These are phyloP conservation scores for Wickerhamiella occidentalis DNA, from an alignment of 805 yeast species.

Conservation along the genomic window DNA sequence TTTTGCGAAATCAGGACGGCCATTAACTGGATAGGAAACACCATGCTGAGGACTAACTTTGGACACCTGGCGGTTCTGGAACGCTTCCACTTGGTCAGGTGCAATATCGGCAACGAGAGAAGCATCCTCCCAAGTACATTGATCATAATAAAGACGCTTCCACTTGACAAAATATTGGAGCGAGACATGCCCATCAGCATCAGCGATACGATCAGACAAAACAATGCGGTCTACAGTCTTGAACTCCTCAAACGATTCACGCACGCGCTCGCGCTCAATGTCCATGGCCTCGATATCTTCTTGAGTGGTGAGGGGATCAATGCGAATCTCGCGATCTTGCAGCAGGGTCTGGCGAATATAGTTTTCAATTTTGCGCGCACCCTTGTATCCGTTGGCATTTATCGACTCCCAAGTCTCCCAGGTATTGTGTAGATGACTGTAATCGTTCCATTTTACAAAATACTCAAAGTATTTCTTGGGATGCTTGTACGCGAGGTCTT, in stretches of 20 bases:
- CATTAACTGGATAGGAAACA: conserved; percentile 53
- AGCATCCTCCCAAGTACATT: conserved; percentile 94
- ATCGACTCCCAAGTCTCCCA: conserved; percentile 63
- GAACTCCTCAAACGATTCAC: conserved; percentile 74
- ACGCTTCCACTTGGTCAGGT: conserved; percentile 71
- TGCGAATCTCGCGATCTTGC: conserved; percentile 60
- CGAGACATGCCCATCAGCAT: conserved; percentile 47
- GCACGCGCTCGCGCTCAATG: conserved; percentile 70
- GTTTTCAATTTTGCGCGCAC: conserved; percentile 78
- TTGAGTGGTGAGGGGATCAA: conserved; percentile 69
- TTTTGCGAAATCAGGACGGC: conserved; percentile 83
- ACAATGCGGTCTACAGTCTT: conserved; percentile 83
- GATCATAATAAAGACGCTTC: conserved; percentile 88
- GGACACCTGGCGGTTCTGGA: conserved; percentile 67
- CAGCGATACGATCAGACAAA: conserved; percentile 54
- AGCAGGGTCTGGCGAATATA: conserved; percentile 70
- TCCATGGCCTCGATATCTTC: conserved; percentile 94
- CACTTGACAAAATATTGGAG: conserved; percentile 83
- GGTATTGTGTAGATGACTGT: conserved; percentile 86
- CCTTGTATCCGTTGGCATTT: conserved; percentile 37
- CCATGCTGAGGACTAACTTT: conserved; percentile 74
- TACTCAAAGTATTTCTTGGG: conserved; percentile 51
- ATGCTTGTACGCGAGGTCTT: conserved; percentile 29
- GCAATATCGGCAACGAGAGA: conserved; percentile 72
- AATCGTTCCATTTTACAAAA: conserved; percentile 68